These are phyloP conservation scores for Phialocephala subalpina DNA, from an alignment of 2,329 filamentous ascomycete species.

Conservation along the genomic window DNA sequence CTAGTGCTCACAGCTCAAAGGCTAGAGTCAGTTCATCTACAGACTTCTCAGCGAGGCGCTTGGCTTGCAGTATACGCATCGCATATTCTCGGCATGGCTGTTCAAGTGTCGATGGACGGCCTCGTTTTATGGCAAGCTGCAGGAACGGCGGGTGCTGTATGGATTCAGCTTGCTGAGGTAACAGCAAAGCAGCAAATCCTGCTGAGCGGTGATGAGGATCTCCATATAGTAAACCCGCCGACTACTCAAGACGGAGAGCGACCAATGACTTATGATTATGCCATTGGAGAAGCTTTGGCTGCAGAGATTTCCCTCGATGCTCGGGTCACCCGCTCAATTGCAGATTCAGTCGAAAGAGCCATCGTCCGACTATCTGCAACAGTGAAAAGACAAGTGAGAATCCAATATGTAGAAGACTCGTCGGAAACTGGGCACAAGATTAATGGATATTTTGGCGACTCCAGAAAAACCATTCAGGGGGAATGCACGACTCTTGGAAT, in stretches of 20 bases:
- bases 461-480: not conserved
- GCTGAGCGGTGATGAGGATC: too few relatives aligned
- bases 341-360: not conserved
- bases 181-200: too few relatives aligned
- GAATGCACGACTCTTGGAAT: not conserved
- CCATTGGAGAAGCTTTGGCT: not conserved
- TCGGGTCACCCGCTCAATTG: not conserved
- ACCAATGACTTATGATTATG: not conserved
- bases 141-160: not conserved
- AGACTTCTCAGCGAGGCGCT: not conserved
- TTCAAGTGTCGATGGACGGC: not conserved
- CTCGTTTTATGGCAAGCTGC: not conserved
- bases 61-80: slow-evolving; percentile 5
- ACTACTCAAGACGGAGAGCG: not conserved
- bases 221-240: not conserved
- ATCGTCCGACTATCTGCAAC: not conserved
- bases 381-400: not conserved
- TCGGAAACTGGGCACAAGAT: too few relatives aligned
- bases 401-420: too few relatives aligned
- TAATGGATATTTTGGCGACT: not conserved
- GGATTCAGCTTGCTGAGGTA: not conserved
- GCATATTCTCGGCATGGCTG: slow-evolving; percentile 11
- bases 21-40: not conserved
- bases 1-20: not conserved
- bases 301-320: not conserved